phyloP scores from a whole-genome alignment of 306 rosid species.

The Lathyrus sativus region DNA sequence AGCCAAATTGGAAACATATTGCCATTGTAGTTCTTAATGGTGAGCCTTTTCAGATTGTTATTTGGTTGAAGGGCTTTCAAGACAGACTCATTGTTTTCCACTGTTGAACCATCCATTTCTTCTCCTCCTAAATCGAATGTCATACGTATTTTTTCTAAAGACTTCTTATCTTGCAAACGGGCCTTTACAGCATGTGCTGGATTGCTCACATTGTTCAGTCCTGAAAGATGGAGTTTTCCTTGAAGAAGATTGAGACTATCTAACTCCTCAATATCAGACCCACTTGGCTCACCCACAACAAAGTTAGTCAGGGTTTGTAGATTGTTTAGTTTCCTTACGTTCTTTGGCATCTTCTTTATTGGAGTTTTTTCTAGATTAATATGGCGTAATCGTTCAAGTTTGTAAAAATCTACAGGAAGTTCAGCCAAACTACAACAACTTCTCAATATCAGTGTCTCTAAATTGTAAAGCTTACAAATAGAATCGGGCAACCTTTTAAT shows the following conservation, averaged over 20 bases:
- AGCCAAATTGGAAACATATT: too few species aligned
- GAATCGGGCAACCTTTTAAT: constrained; percentile 32
- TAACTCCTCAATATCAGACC: constrained; percentile 6
- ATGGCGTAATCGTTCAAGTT: constrained; percentile 28
- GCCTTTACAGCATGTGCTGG: background rate
- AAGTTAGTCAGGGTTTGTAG: background rate
- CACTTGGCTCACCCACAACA: background rate
- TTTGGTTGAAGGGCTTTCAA: constrained; percentile 28
- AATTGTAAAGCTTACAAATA: constrained; percentile 34
- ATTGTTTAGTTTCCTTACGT: background rate
- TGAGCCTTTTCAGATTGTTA: too few species aligned
- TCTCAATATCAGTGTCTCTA: constrained; percentile 27
- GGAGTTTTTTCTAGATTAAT: constrained; percentile 1
- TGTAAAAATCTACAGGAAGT: constrained; percentile 19
- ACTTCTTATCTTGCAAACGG: background rate
- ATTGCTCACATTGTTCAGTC: background rate
- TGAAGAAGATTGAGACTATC: background rate
- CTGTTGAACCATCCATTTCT: background rate
- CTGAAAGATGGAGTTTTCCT: constrained; percentile 18
- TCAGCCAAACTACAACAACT: background rate
- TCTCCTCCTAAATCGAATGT: background rate
- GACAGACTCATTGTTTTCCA: background rate
- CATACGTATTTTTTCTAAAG: background rate
- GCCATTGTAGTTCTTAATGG: too few species aligned
- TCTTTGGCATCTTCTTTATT: background rate